Base-by-base conservation (phyloP, 768 basidiomycete genomes). In the Pleurotus ostreatus region DNA sequence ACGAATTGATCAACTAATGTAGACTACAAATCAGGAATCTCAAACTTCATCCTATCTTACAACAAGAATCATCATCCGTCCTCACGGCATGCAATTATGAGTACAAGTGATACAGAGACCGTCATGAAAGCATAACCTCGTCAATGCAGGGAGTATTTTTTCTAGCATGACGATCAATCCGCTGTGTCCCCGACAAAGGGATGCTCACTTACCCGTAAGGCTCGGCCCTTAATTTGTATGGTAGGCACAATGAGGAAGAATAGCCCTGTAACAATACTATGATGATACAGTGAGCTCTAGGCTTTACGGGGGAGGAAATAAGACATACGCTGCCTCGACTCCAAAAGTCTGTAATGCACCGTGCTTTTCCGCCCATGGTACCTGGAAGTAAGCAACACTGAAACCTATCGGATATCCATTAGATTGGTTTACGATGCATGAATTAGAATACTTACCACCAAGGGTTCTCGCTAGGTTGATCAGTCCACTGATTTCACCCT, bases 281-380 rank as follows among this genome's bases (percentile, higher is more conserved):
- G 16, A 20, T 16, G 55, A 83, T 75, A 2, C 78, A 77, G 46
- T 30, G 16, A 20, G 15, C 13, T 22, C 13, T n/a, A 8, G 6
- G 34, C 13, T 12, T 46, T 18, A 13, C 18, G 4, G 30, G 48
- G 15, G 9, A 23, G 34, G 23, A 43, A 49, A 20, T 46, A 46
- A 7, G 2, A 67, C 77, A 61, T 65, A 77, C 68, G 82, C 82
- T 22, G 79, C 80, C 62, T 84, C 82, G 34, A 71, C 71, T 11
- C 82, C 82, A 59, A 81, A 80, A 3, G 78, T 77, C 61, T 82
- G 78, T 26, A 82, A 65, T 2, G 82, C 78, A 23, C 82, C 82
- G 53, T 78, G 61, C 59, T 74, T 75, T 22, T 62, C 61, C 3
- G 81, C 81, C 82, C 82, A 83, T 2, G 77, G 76, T 1, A 83